Evolutionary conservation across 495 filamentous ascomycete genomes (phyloP).

Genomic region (Amphirosellinia nigrospora): DNA sequence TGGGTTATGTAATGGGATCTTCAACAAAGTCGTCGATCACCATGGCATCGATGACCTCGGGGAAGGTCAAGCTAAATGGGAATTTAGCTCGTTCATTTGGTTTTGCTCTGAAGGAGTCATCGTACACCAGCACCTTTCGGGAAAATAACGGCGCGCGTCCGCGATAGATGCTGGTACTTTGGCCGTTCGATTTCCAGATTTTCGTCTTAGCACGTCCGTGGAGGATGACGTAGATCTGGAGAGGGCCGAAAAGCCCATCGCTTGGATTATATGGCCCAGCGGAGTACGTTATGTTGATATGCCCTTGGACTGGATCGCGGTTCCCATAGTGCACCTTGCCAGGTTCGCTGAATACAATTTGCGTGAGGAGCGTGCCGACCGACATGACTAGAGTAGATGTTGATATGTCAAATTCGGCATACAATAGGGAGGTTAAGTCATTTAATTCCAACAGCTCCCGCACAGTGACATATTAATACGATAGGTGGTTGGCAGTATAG

Average conservation of each 20-base stretch:
- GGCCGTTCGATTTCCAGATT: conserved; percentile 17
- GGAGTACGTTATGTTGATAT: conserved; percentile 12
- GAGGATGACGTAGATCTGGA: conserved; percentile 12
- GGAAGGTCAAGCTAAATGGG: conserved; percentile 18
- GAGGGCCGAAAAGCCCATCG: conserved; percentile 23
- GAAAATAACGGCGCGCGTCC: conserved; percentile 18
- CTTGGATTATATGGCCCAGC: not conserved
- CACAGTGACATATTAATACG: not conserved
- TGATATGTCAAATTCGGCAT: not conserved
- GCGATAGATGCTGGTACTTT: conserved; percentile 16
- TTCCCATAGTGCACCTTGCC: conserved; percentile 16
- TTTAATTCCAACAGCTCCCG: not conserved
- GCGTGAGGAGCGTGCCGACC: conserved; percentile 16
- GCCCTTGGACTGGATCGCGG: conserved; percentile 14
- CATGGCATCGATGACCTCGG: conserved; percentile 3
- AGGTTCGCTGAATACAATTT: conserved; percentile 17
- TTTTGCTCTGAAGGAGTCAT: conserved; percentile 21
- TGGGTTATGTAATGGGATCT: not conserved
- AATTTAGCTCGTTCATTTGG: not conserved
- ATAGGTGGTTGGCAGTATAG: not conserved
- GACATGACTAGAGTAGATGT: conserved; percentile 9
- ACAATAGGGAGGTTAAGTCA: not conserved
- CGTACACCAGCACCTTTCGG: not conserved
- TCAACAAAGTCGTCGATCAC: not conserved
- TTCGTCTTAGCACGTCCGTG: conserved; percentile 27